Base-by-base conservation (phyloP, 768 basidiomycete genomes). In the Phylloporus rhodoxanthus region DNA sequence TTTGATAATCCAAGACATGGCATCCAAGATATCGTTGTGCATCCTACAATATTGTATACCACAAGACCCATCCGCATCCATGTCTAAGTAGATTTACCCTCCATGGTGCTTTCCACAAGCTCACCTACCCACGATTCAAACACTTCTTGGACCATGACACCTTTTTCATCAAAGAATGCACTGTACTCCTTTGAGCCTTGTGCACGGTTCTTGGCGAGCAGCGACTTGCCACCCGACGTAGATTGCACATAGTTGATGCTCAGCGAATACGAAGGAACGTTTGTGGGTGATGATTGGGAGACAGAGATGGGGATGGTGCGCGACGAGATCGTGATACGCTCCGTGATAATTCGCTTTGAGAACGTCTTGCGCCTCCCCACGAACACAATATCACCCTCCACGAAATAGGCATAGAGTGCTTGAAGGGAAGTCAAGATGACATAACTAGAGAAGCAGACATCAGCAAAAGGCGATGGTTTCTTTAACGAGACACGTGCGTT, bases 321-420 rank as follows among this genome's bases (percentile, higher is more conserved):
- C 4, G 91, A 86, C 19, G 80, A 76, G 48, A 94, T 76, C 25
- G 83, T 87, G 69, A 97, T 80, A 55, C 85, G 82, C 64, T 97
- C 93, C 3, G 90, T 91, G 41, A 94, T 84, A 62, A 96, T 95
- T 86, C 94, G 66, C 66, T 90, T 91, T 14, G 88, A 87, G 54
- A 95, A 82, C 14, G 88, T 86, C 70, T 94, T 92, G 55, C 93
- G 82, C 64, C 86, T 90, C 30, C 93, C 93, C 21, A 87, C 81
- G 63, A 91, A 97, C 52, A 95, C 81, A 45, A 81, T 84, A 51
- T 87, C 77, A 29, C 85, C 84, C 65, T 94, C 91, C 49, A 94
- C 68, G 55, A 90, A 88, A 63, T 87, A 89, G n/a, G 85, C 78
- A 61, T 95, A 95, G 28, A 89, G 70, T 11, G 86, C 79, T 66